Evolutionary conservation across 495 filamentous ascomycete genomes (phyloP).

Genomic region (Penicillium bovifimosum): DNA sequence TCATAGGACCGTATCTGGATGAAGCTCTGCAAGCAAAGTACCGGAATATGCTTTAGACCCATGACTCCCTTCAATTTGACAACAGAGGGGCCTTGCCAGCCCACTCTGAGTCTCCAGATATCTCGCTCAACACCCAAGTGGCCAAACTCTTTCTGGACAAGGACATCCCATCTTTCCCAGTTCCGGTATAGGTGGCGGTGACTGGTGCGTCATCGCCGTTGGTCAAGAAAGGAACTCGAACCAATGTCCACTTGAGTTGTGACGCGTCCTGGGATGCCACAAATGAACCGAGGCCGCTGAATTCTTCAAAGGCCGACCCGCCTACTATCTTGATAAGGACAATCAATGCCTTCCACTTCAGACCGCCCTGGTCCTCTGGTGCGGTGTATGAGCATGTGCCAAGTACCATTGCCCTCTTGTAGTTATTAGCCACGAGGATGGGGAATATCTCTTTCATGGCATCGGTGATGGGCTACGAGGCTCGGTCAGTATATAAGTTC

Average conservation of each 20-base stretch:
- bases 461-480: conserved; percentile 2
- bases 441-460: conserved; percentile 1
- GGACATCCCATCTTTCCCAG: not conserved
- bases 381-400: not conserved
- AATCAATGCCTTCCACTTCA: not conserved
- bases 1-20: no score
- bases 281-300: not conserved
- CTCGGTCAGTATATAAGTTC: not conserved
- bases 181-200: conserved; percentile 1
- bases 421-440: not conserved
- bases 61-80: not conserved
- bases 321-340: not conserved
- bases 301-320: not conserved
- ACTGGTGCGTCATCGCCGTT: conserved; percentile 3
- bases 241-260: not conserved
- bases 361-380: not conserved
- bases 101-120: not conserved
- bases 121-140: not conserved
- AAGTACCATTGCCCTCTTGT: conserved; percentile 1
- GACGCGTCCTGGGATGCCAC: not conserved
- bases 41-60: no score
- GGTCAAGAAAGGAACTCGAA: conserved; percentile 2
- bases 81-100: not conserved
- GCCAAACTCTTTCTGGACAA: not conserved
- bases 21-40: no score